Evolutionary conservation across 1,284 basidiomycete species (phyloP).

Genomic region (Clitocybe nebularis): DNA sequence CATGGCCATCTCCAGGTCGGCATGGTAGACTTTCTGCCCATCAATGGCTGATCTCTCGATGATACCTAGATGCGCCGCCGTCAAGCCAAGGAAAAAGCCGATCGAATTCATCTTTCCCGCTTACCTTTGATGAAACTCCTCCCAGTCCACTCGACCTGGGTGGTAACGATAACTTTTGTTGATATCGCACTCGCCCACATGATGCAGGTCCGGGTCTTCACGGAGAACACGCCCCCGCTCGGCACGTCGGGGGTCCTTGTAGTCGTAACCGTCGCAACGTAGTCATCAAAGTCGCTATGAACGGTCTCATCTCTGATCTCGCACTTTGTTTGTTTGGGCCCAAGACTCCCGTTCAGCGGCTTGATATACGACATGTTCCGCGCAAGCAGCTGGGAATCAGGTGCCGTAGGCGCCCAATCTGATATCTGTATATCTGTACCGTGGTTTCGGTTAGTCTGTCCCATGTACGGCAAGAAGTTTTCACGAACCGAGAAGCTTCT

Average conservation of each 20-base stretch:
- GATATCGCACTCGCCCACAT: slow-evolving; percentile 87
- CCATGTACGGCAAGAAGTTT: slow-evolving; percentile 6
- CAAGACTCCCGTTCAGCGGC: slow-evolving; percentile 83
- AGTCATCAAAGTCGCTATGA: slow-evolving; percentile 83
- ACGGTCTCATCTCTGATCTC: slow-evolving; percentile 85
- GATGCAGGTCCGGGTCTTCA: slow-evolving; percentile 93
- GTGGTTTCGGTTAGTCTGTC: slow-evolving; percentile 5
- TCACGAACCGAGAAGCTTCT: slow-evolving; percentile 81
- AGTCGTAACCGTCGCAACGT: slow-evolving; percentile 81
- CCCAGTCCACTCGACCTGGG: slow-evolving; percentile 94
- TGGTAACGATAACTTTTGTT: slow-evolving; percentile 82
- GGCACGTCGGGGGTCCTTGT: slow-evolving; percentile 95
- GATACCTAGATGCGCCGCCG: slow-evolving; percentile 56
- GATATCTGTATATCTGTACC: slow-evolving; percentile 82
- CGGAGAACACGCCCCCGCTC: slow-evolving; percentile 85
- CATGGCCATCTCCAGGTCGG: slow-evolving; percentile 83
- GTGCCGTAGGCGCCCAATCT: slow-evolving; percentile 75
- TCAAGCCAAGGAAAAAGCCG: slow-evolving; percentile 1
- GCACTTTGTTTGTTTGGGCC: slow-evolving; percentile 94
- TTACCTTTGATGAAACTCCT: slow-evolving; percentile 93
- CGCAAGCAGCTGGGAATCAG: slow-evolving; percentile 68
- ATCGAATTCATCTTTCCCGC: slow-evolving; percentile 18
- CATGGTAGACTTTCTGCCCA: slow-evolving; percentile 91
- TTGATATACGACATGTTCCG: slow-evolving; percentile 96
- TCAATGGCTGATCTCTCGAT: slow-evolving; percentile 92